Evolutionary conservation across 1,284 basidiomycete species (phyloP).

Genomic region (Vanrija pseudolonga): DNA sequence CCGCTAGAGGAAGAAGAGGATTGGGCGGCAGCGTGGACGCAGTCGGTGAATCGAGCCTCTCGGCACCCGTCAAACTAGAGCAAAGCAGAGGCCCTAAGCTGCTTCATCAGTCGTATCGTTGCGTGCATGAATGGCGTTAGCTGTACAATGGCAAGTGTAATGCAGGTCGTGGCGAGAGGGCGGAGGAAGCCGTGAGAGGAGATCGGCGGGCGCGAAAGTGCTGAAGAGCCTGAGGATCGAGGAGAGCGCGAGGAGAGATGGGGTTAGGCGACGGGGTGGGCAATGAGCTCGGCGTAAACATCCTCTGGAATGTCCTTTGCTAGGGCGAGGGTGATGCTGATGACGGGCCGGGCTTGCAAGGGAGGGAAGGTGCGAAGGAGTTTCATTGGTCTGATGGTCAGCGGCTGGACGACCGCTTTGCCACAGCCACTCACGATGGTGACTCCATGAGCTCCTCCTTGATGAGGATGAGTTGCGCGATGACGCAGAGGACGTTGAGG

Average conservation of each 20-base stretch:
- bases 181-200: background rate
- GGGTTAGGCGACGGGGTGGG: slow-evolving; percentile 58
- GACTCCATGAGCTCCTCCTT: slow-evolving; percentile 81
- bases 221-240: background rate
- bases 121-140: background rate
- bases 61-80: background rate
- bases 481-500: slow-evolving; percentile 91
- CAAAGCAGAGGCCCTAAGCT: no score
- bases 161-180: background rate
- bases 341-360: slow-evolving; percentile 77
- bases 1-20: background rate
- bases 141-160: background rate
- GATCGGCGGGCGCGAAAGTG: no score
- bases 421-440: slow-evolving; percentile 60
- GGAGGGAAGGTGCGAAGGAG: slow-evolving; percentile 91
- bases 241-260: background rate
- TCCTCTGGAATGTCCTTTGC: slow-evolving; percentile 83
- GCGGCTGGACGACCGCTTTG: background rate
- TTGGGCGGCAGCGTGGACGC: slow-evolving; percentile 1
- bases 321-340: slow-evolving; percentile 87
- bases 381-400: slow-evolving; percentile 74
- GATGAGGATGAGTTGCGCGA: slow-evolving; percentile 87
- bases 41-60: background rate
- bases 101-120: background rate
- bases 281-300: slow-evolving; percentile 84